Evolutionary conservation across 768 basidiomycete species (phyloP), one percentile per base, ranked within the genome.

Genomic region (Tricholoma saponaceum): DNA sequence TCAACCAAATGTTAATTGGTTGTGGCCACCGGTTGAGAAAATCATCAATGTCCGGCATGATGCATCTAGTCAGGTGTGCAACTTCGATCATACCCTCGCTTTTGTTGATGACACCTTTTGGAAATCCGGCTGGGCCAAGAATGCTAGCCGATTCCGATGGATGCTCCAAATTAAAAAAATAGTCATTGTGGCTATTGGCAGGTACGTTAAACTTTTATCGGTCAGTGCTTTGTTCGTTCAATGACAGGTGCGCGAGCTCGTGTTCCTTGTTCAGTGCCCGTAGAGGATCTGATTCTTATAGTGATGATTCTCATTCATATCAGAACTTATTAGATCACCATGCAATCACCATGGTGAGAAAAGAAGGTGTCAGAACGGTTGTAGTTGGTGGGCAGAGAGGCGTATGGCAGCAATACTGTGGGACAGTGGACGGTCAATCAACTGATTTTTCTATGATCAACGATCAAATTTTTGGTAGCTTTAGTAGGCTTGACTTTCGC

Each of bases 281-380:
- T 71, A 22, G 49, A 60, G 26, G 6, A 10, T 58, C 5, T 13
- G 35, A 8, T 22, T 18, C 47, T 30, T 13, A 3, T 26, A 33
- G 46, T 5, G 14, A n/a, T 50, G 33, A 16, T 22, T 43, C 25
- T 22, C 20, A 43, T 18, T 54, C 32, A 30, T 14, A 13, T 20
- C 18, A 10, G 22, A 47, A 23, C 32, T 33, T 57, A 20, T 25
- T 58, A 84, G 83, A 79, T 84, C 59, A 81, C 82, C 22, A 83
- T 86, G 82, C 84, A 83, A 79, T 84, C 59, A 81, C 82, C 22
- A 83, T 86, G 82, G 67, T 78, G 0, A 85, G 85, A 66, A 70
- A 76, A 39, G 82, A 85, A 58, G 82, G 82, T 30, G 79, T 76
- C 23, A 81, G 72, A 63, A 83, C 80, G 6, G 79, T 81, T n/a